Base-by-base conservation (phyloP, 371 early-diverging fungal genomes). In the Syncephalis fuscata region DNA sequence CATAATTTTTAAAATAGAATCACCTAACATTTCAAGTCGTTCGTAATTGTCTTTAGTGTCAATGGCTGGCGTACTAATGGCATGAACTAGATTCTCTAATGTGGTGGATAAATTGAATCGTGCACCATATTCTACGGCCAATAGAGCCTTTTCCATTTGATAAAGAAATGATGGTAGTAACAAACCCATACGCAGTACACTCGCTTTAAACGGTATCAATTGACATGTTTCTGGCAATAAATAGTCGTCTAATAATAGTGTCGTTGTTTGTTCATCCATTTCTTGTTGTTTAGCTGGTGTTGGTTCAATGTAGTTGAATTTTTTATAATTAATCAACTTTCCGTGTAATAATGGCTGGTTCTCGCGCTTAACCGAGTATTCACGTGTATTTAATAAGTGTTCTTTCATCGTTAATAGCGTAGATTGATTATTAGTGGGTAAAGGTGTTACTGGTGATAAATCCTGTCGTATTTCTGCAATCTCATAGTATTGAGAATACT, bases 21-120 rank as follows among this genome's bases (percentile, higher is more conserved):
- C 98, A 1, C 98, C 98, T 1, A 97, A 63, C 5, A 85, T 82
- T 63, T 98, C 98, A 0, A 98, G 66, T 3, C 98, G 82, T 63
- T 98, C 93, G 55, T 97, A 98, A 54, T 89, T 72, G 53, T 67
- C 71, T 3, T 69, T 71, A 54, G 74, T 63, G 50, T 65, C 71
- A 0, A 90, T 74, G 8, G 80, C 65, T 0, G 85, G 70, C 1
- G 82, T 64, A 0, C 84, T 83, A 53, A 88, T 75, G 0, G 92
- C 93, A 50, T 71, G 65, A 20, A 81, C 68, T 32, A 89, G 59
- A 0, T 70, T 51, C 10, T 61, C 55, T 38, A 73, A 64, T 2
- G 50, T 50, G 4, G 73, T 55, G 11, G 60, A 50, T 2, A 77
- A 50, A 8, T 67, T 65, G 3, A 80, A 58, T 16, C 56, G 43